Base-by-base conservation (phyloP, 2,329 filamentous ascomycete species). In the Colletotrichum gigasporum region DNA sequence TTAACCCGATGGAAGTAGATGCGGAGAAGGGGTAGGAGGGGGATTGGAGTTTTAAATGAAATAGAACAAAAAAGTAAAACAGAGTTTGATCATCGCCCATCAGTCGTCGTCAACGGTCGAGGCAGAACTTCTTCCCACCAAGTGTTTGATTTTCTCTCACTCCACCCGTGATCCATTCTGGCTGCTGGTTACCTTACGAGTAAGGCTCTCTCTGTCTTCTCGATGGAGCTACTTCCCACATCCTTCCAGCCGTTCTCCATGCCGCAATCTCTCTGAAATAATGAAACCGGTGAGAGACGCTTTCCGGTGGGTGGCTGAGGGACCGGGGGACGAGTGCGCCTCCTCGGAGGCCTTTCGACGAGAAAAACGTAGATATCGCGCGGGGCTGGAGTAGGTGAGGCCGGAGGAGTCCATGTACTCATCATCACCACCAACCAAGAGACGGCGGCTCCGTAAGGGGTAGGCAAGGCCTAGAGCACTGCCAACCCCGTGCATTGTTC, bases 341-440 rank as follows among this genome's bases (percentile, higher is more conserved):
- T 8, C 24, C 14, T 34, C 12, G 28, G 12, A 34, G 12, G 16
- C 34, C 20, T 45, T 34, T 14, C 8, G 2, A 28, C 37, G 12
- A 18, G 26, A 22, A 20, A 35, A 22, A 6, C n/a, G n/a, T n/a
- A n/a, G 28, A 51, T 51, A 35, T 51, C 47, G 47, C 30, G 35
- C 30, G 47, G 35, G n/a, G 34, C n/a, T 51, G 24, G 30, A 7
- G 32, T 51, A 51, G 32, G 37, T 37, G 47, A 51, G 47, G 32
- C 14, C 24, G 47, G 44, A 32, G 37, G 47, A 30, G 47, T 51
- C 18, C 12, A 37, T 10, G 2, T 51, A 30, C 47, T 20, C 47
- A 51, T 51, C 47, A 7, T 51, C 47, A 51, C 35, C 47, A 51
- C 35, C 47, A 51, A 35, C 32, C 12, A 28, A 51, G 10, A 51